phyloP scores from a whole-genome alignment of 768 basidiomycete genomes.

The Cantharellus anzutake region DNA sequence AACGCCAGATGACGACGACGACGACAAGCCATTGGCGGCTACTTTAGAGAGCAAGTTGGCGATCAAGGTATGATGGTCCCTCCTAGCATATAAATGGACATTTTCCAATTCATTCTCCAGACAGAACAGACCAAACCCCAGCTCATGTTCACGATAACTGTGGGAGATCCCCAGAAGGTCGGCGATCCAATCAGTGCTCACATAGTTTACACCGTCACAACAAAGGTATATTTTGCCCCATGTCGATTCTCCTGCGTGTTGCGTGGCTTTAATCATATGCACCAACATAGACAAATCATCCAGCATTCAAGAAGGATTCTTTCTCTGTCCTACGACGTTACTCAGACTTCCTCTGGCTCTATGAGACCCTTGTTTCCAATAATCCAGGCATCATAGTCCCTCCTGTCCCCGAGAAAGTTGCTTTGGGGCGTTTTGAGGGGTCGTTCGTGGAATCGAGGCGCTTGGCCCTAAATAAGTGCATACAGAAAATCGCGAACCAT shows the following conservation, averaged over 20 bases:
- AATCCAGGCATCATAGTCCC: constrained; percentile 97
- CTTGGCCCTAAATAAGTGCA: constrained; percentile 67
- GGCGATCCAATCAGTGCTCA: constrained; percentile 90
- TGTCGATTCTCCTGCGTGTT: not conserved
- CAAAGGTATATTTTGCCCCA: constrained; percentile 31
- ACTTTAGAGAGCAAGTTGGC: too few species aligned
- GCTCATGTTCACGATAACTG: constrained; percentile 67
- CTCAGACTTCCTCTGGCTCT: constrained; percentile 94
- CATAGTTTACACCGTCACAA: constrained; percentile 94
- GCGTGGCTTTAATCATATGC: constrained; percentile 6
- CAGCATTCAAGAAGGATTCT: constrained; percentile 57
- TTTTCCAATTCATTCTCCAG: not conserved
- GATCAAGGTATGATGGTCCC: not conserved
- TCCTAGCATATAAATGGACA: not conserved
- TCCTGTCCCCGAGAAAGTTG: constrained; percentile 87
- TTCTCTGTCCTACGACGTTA: constrained; percentile 96
- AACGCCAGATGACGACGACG: not conserved
- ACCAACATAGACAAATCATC: constrained; percentile 56
- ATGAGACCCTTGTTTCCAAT: constrained; percentile 68
- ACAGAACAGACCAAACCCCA: not conserved
- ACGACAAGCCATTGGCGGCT: not conserved
- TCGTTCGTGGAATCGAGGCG: constrained; percentile 80
- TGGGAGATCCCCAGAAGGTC: constrained; percentile 94
- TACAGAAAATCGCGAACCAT: constrained; percentile 85
- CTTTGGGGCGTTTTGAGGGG: constrained; percentile 84